These are phyloP conservation scores for Phaeomoniella chlamydospora DNA, from an alignment of 2,329 filamentous ascomycete genomes.

Conservation along the genomic window DNA sequence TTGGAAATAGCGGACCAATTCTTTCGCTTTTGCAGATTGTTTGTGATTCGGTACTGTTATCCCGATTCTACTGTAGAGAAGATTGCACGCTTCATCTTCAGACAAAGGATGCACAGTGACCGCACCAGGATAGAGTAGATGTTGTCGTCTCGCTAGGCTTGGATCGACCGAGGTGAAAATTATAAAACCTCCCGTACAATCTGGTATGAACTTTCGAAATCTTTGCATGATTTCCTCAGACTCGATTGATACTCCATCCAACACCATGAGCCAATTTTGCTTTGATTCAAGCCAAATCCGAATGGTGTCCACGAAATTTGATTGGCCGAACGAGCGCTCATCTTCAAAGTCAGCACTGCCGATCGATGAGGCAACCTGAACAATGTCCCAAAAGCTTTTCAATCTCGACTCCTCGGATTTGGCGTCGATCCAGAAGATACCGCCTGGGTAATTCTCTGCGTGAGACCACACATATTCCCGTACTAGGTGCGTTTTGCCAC, in stretches of 20 bases:
- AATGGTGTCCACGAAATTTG: constrained; percentile 41
- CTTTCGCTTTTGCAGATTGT: constrained; percentile 42
- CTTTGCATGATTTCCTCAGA: constrained; percentile 33
- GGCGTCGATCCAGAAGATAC: constrained; percentile 56
- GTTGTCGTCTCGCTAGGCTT: constrained; percentile 38
- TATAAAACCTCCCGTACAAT: constrained; percentile 45
- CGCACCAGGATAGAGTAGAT: constrained; percentile 44
- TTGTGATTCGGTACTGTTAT: constrained; percentile 38
- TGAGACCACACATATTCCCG: constrained; percentile 52
- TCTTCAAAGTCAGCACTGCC: constrained; percentile 22
- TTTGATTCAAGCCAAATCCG: constrained; percentile 46
- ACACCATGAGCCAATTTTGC: constrained; percentile 51
- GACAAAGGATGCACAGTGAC: constrained; percentile 42
- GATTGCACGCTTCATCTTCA: constrained; percentile 41
- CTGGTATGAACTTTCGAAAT: constrained; percentile 49
- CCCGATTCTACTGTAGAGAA: constrained; percentile 49
- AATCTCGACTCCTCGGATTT: constrained; percentile 44
- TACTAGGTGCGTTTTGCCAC: constrained; percentile 55
- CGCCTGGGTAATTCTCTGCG: constrained; percentile 45
- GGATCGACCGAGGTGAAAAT: constrained; percentile 55
- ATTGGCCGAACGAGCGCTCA: constrained; percentile 20
- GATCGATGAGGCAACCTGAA: constrained; percentile 38
- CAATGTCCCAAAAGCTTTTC: constrained; percentile 53
- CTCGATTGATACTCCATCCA: constrained; percentile 53
- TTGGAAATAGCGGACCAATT: constrained; percentile 49